A percentile compares a stretch with the other conserved stretches of the same genome.
phyloP scores from a whole-genome alignment of 441 rosid species.

The Kokia cookei region DNA sequence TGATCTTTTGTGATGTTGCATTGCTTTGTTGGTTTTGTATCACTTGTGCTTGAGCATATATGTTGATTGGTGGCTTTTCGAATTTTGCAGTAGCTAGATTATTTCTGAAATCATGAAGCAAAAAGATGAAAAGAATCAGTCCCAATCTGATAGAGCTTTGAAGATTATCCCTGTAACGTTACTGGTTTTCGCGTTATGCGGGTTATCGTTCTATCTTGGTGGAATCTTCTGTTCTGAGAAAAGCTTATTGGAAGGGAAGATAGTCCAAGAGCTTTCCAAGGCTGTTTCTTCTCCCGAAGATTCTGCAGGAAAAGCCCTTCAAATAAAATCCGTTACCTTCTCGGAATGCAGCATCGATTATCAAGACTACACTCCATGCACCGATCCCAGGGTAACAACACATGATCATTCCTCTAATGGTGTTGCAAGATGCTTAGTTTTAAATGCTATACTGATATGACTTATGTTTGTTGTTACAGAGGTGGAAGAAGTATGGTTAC shows the following conservation, averaged over 20 bases:
- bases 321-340: slow-evolving; percentile 50
- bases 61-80: not conserved
- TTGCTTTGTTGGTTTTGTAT: not conserved
- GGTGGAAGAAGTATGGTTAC: slow-evolving; percentile 82
- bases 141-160: slow-evolving; percentile 42
- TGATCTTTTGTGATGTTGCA: not conserved
- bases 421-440: not conserved
- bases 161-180: slow-evolving; percentile 46
- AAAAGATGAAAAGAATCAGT: slow-evolving; percentile 65
- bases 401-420: not conserved
- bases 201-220: slow-evolving; percentile 85
- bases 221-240: slow-evolving; percentile 75
- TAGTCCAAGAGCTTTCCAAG: slow-evolving; percentile 34
- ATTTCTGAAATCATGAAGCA: slow-evolving; percentile 47
- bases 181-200: slow-evolving; percentile 55
- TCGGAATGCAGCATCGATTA: slow-evolving; percentile 76
- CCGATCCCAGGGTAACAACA: slow-evolving; percentile 80
- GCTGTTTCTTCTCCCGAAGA: slow-evolving; percentile 53
- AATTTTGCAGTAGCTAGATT: slow-evolving; percentile 19
- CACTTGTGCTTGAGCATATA: not conserved
- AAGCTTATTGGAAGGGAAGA: slow-evolving; percentile 20
- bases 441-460: slow-evolving; percentile 4
- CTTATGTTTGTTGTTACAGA: slow-evolving; percentile 37
- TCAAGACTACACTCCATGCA: slow-evolving; percentile 98
- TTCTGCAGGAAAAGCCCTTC: slow-evolving; percentile 34